Evolutionary conservation across 306 rosid genomes (phyloP), one percentile per base, ranked within the genome.

Genomic region (Myrica gale): DNA sequence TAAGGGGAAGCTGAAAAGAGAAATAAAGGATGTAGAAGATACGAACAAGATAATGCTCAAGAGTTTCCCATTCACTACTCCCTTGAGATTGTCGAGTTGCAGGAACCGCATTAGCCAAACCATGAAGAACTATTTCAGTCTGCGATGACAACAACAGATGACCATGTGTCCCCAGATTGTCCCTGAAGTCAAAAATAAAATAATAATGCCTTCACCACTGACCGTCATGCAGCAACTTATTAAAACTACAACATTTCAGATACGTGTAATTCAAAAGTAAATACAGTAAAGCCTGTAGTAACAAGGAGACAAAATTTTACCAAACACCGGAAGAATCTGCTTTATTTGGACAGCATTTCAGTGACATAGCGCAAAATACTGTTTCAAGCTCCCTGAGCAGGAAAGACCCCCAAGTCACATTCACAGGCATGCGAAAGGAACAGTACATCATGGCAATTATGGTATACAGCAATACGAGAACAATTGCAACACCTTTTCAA

Each of bases 41-140:
- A 84, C 96, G 2, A 63, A 94, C 98, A 80, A 94, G 91, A 84
- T 89, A 90, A 81, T 85, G 86, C 88, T 94, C 94, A 54, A 94
- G 97, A 23, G 87, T 77, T 68, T 88, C 85, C 98, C 98, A 94
- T 37, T 68, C 77, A 76, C 79, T 78, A 63, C 48, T 83, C 78
- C 88, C 86, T 62, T 82, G 89, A 55, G 74, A 66, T 78, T 81
- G 93, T 80, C 85, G 86, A 69, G 79, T 48, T 68, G 84, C 73
- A 74, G 86, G 80, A 78, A 74, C 71, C 74, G 72, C 47, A 82
- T 84, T 85, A 72, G 92, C 90, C 26, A 95, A 84, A 76, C 88
- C 87, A 78, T 84, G 90, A 61, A 78, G 85, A 79, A 84, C 87
- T 84, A 82, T 69, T 80, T 84, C 95, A 77, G 60, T 89, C 77